These are phyloP conservation scores for Cryptosporidium sp. DNA, from an alignment of 169 alveolate species.

Conservation along the genomic window DNA sequence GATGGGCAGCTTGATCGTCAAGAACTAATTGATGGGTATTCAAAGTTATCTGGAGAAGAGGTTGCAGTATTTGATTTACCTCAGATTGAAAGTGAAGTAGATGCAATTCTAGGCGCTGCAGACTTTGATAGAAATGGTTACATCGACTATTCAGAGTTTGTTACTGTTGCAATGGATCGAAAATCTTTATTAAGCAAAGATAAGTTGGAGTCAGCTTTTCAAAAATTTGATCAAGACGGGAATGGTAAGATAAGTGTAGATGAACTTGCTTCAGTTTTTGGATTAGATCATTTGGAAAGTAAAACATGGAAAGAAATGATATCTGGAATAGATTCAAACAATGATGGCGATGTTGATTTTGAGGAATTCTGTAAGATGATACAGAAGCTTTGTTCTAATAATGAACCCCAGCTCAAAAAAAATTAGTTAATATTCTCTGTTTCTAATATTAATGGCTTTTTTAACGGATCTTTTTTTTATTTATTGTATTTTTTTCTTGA, in stretches of 20 bases:
- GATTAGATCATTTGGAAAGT: slow-evolving; percentile 80
- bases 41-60: slow-evolving; percentile 79
- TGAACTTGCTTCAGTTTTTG: slow-evolving; percentile 82
- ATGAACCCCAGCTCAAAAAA: not conserved
- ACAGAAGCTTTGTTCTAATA: slow-evolving; percentile 79
- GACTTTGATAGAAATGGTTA: slow-evolving; percentile 95
- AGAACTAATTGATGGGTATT: slow-evolving; percentile 87
- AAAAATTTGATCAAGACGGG: slow-evolving; percentile 84
- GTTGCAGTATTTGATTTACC: slow-evolving; percentile 21
- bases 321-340: slow-evolving; percentile 81
- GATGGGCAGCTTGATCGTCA: slow-evolving; percentile 88
- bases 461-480: not conserved
- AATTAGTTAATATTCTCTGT: not conserved
- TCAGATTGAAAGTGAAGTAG: slow-evolving; percentile 92
- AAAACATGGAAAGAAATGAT: slow-evolving; percentile 81
- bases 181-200: slow-evolving; percentile 83
- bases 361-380: slow-evolving; percentile 85
- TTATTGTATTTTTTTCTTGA: not conserved
- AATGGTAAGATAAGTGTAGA: slow-evolving; percentile 84
- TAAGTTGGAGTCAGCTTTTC: slow-evolving; percentile 84
- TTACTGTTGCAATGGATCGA: slow-evolving; percentile 88
- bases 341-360: slow-evolving; percentile 85
- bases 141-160: slow-evolving; percentile 92
- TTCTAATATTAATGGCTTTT: not conserved
- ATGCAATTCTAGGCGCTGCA: slow-evolving; percentile 89